These are phyloP conservation scores for Tylopilus subfusipes DNA, from an alignment of 768 basidiomycete genomes.

Conservation along the genomic window DNA sequence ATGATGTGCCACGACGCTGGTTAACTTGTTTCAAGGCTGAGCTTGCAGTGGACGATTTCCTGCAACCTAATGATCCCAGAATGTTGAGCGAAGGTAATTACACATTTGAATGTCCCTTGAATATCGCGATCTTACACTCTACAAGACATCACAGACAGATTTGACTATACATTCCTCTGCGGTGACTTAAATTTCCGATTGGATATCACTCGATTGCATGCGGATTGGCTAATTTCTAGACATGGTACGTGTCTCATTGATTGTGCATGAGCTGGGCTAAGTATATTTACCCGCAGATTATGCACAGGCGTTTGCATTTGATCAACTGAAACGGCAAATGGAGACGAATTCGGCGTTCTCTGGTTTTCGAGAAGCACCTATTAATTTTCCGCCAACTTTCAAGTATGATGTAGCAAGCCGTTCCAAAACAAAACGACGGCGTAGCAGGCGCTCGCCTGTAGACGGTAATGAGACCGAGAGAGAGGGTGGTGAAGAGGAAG, in stretches of 20 bases:
- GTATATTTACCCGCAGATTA: conserved; percentile 52
- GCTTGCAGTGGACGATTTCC: conserved; percentile 74
- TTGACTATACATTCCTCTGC: conserved; percentile 84
- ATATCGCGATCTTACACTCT: conserved; percentile 8
- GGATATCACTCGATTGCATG: conserved; percentile 85
- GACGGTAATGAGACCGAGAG: conserved; percentile 42
- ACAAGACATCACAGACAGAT: conserved; percentile 76
- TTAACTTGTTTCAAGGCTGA: conserved; percentile 48
- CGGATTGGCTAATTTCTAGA: conserved; percentile 87
- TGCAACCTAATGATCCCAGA: conserved; percentile 60
- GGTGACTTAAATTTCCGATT: conserved; percentile 93
- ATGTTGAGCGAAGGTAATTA: conserved; percentile 63
- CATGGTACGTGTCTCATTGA: conserved; percentile 47
- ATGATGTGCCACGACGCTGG: not conserved
- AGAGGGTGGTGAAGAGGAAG: conserved; percentile 35
- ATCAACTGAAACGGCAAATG: conserved; percentile 83
- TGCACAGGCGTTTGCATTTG: conserved; percentile 81
- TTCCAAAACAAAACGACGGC: conserved; percentile 39
- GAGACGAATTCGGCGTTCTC: conserved; percentile 59
- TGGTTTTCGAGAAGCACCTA: conserved; percentile 77
- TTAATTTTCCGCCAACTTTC: conserved; percentile 90
- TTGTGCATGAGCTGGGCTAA: conserved; percentile 4
- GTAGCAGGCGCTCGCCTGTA: conserved; percentile 35
- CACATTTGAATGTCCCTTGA: not conserved
- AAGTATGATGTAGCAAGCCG: conserved; percentile 81